phyloP scores from a whole-genome alignment of 768 basidiomycete species.

The Candolleomyces eurysporus region DNA sequence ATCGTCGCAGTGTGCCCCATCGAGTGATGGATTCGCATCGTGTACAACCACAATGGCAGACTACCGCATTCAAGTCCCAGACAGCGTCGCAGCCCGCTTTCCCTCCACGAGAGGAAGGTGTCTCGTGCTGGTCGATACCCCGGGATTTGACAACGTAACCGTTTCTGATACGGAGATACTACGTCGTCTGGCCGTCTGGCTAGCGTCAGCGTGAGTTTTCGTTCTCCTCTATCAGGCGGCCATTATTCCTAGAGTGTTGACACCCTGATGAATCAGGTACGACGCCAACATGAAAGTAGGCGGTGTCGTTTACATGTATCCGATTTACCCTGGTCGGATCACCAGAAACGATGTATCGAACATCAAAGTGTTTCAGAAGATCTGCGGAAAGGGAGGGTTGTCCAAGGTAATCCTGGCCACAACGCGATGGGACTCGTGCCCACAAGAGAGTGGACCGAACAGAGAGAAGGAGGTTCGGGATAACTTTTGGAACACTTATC shows the following conservation, averaged over 20 bases:
- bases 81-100: not conserved
- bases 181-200: not conserved
- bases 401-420: conserved; percentile 1
- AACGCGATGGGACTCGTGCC: conserved; percentile 3
- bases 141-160: not conserved
- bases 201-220: not conserved
- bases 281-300: not conserved
- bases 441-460: not conserved
- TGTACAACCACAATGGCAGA: not conserved
- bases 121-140: not conserved
- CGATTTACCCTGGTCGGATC: conserved; percentile 4
- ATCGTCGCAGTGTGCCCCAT: not conserved
- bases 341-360: conserved; percentile 1
- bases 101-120: not conserved
- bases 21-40: not conserved
- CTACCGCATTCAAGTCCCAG: not conserved
- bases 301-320: conserved; percentile 3
- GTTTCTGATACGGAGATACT: not conserved
- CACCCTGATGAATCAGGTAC: not conserved
- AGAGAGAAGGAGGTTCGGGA: not conserved
- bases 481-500: not conserved
- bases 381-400: conserved; percentile 4
- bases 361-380: conserved; percentile 3
- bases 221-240: not conserved
- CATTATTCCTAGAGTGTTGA: not conserved